Evolutionary conservation across 257 asterid genomes (phyloP).

Genomic region (Nicotiana paniculata): DNA sequence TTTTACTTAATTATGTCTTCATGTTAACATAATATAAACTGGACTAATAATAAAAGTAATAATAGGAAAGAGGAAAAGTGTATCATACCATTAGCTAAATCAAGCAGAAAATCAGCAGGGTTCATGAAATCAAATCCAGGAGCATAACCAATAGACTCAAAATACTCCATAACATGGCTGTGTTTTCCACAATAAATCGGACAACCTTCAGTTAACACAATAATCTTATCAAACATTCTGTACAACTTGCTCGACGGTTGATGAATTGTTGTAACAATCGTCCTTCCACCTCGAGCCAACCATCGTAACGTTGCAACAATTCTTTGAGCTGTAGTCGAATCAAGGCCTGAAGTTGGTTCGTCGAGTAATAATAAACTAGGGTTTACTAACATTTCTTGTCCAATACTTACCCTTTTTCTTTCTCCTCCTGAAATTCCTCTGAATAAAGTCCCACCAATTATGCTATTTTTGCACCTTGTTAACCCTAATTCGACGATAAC

Average conservation of each 20-base stretch:
- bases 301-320: slow-evolving; percentile 46
- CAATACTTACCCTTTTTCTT: slow-evolving; percentile 73
- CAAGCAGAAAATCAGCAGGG: slow-evolving; percentile 87
- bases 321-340: slow-evolving; percentile 76
- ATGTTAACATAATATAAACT: not conserved
- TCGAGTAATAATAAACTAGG: slow-evolving; percentile 73
- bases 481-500: slow-evolving; percentile 56
- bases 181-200: slow-evolving; percentile 56
- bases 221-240: slow-evolving; percentile 65
- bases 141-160: slow-evolving; percentile 48
- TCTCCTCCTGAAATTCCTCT: slow-evolving; percentile 89
- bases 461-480: slow-evolving; percentile 45
- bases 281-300: slow-evolving; percentile 65
- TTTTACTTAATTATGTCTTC: too few species aligned
- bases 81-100: slow-evolving; percentile 82
- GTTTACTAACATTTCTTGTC: slow-evolving; percentile 81
- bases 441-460: slow-evolving; percentile 53
- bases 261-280: slow-evolving; percentile 67
- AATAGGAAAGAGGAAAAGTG: not conserved
- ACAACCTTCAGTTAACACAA: slow-evolving; percentile 62
- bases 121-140: slow-evolving; percentile 56
- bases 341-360: slow-evolving; percentile 91
- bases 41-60: not conserved
- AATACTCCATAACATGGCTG: slow-evolving; percentile 48
- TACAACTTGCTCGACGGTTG: slow-evolving; percentile 89